phyloP scores from a whole-genome alignment of 768 basidiomycete species.

The Ramaria rubella region DNA sequence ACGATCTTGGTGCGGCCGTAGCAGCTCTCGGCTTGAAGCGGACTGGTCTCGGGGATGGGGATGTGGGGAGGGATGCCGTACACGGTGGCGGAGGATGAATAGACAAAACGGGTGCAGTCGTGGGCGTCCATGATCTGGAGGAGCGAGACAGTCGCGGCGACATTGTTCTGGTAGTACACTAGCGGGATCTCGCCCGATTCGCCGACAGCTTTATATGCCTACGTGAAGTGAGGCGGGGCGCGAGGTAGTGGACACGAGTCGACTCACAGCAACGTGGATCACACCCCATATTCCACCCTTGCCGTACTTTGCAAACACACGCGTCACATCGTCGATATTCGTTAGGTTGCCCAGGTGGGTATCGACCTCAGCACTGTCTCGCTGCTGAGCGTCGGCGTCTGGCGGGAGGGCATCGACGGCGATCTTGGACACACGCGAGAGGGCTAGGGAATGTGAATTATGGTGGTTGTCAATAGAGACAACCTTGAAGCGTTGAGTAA shows the following conservation, averaged over 20 bases:
- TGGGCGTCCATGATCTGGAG: slow-evolving; percentile 82
- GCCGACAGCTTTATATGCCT: slow-evolving; percentile 98
- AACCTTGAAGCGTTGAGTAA: slow-evolving; percentile 86
- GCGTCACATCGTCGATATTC: slow-evolving; percentile 57
- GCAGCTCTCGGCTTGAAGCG: slow-evolving; percentile 80
- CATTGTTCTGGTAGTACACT: slow-evolving; percentile 92
- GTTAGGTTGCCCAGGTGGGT: slow-evolving; percentile 69
- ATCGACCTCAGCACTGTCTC: slow-evolving; percentile 69
- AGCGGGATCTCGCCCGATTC: slow-evolving; percentile 92
- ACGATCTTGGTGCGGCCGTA: slow-evolving; percentile 97
- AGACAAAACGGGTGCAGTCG: slow-evolving; percentile 82
- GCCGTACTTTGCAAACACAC: slow-evolving; percentile 77
- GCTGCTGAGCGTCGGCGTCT: slow-evolving; percentile 59
- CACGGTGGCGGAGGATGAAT: slow-evolving; percentile 97
- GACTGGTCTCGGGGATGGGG: slow-evolving; percentile 90
- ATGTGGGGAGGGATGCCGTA: slow-evolving; percentile 90
- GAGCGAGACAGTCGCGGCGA: slow-evolving; percentile 78
- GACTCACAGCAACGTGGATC: slow-evolving; percentile 84
- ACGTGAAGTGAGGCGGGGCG: slow-evolving; percentile 2
- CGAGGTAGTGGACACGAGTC: neutral
- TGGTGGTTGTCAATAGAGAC: slow-evolving; percentile 93
- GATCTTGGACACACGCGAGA: slow-evolving; percentile 72
- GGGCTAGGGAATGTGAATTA: slow-evolving; percentile 76
- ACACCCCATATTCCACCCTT: slow-evolving; percentile 96
- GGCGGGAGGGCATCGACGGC: slow-evolving; percentile 66